These are phyloP conservation scores for Lithohypha guttulata DNA, from an alignment of 2,329 filamentous ascomycete genomes.

Conservation along the genomic window DNA sequence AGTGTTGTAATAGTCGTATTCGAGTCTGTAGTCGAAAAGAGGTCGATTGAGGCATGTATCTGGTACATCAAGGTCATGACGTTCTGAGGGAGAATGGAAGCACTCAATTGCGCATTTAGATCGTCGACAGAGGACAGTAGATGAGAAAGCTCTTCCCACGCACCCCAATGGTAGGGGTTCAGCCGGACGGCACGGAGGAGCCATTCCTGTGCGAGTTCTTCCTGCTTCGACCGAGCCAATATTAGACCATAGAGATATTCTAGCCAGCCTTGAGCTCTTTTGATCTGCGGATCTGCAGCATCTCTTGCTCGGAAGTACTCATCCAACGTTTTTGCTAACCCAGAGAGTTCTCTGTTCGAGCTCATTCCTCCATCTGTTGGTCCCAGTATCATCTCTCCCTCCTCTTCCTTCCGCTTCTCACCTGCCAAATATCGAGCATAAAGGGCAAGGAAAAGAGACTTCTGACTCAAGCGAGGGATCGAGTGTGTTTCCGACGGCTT, in stretches of 20 bases:
- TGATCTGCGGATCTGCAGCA: slow-evolving; percentile 16
- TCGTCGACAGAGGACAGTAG: slow-evolving; percentile 72
- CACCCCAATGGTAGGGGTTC: slow-evolving; percentile 93
- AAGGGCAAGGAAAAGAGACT: slow-evolving; percentile 79
- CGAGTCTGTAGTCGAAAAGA: slow-evolving; percentile 62
- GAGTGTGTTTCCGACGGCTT: slow-evolving; percentile 30
- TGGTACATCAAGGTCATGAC: slow-evolving; percentile 93
- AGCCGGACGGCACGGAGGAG: slow-evolving; percentile 79
- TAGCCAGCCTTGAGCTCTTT: slow-evolving; percentile 65
- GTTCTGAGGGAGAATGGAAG: slow-evolving; percentile 58
- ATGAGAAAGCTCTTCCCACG: slow-evolving; percentile 84
- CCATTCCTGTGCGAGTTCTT: slow-evolving; percentile 71
- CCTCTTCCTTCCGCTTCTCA: slow-evolving; percentile 92
- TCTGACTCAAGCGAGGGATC: slow-evolving; percentile 60
- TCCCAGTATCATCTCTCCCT: slow-evolving; percentile 93
- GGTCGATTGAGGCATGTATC: slow-evolving; percentile 77
- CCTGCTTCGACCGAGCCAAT: slow-evolving; percentile 81
- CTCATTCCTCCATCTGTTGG: slow-evolving; percentile 79
- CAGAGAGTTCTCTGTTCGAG: slow-evolving; percentile 71
- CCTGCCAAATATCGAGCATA: slow-evolving; percentile 90
- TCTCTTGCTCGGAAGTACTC: slow-evolving; percentile 63
- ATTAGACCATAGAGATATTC: slow-evolving; percentile 79
- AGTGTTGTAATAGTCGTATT: slow-evolving; percentile 16
- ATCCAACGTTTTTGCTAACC: slow-evolving; percentile 64
- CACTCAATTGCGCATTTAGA: slow-evolving; percentile 40